Base-by-base conservation (phyloP, 169 alveolate species). In the Plasmodium chabaudi region DNA sequence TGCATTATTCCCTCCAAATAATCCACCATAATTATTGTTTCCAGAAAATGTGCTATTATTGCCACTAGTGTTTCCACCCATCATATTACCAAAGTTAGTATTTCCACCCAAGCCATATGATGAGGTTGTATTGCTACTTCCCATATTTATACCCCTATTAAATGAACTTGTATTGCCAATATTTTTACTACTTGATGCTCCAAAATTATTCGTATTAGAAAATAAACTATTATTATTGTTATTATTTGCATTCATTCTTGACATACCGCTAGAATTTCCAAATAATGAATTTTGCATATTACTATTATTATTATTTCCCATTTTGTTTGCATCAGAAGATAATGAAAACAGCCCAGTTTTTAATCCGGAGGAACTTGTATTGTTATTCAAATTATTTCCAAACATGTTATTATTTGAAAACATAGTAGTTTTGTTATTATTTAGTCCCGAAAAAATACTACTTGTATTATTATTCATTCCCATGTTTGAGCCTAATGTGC, bases 221-320 rank as follows among this genome's bases (percentile, higher is more conserved):
- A 44, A 61, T 17, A 71, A 3, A 59, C 3, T 15, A n/a, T 57
- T 46, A 25, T 12, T 39, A 27, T 10, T 42, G 21, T 63, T 63
- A 34, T 63, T 67, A 46, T 46, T 67, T 21, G 46, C 21, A 34
- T 44, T 56, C 9, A 17, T 49, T 34, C 61, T 42, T 17, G 87
- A 72, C 39, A 49, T 13, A 49, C 21, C 46, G 59, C 13, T 59
- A 34, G n/a, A 39, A n/a, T 25, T 17, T 25, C 51, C 13, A 46
- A 25, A 57, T 34, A 23, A 9, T 17, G 12, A 19, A 61, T 13
- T 56, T 47, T 9, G 27, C 60, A 51, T 34, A 2, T 59, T 13
- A 79, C 53, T 51, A 42, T 42, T 67, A 67, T 67, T 82, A 57
- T 46, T 67, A 57, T 70, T 82, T 64, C 15, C 55, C 12, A 65